These are phyloP conservation scores for Sclerotinia minor DNA, from an alignment of 2,329 filamentous ascomycete genomes.

Conservation along the genomic window DNA sequence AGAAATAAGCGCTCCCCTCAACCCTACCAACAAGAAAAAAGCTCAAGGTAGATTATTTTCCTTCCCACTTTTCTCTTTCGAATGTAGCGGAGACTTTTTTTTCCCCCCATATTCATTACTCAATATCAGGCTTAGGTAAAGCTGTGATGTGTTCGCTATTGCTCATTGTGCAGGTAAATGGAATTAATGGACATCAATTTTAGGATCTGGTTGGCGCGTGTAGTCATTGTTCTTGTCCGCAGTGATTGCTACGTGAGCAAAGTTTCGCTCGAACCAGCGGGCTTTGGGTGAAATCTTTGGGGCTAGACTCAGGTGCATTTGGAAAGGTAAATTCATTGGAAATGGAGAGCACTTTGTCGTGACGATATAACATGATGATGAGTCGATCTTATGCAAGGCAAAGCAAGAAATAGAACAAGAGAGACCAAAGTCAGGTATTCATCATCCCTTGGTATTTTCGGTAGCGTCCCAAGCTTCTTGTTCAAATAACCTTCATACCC, in stretches of 20 bases:
- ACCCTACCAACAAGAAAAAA: too few relatives aligned
- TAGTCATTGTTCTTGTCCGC: not conserved
- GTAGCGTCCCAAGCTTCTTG: slow-evolving; percentile 51
- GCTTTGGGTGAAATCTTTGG: not conserved
- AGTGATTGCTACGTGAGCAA: not conserved
- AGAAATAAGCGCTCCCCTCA: slow-evolving; percentile 40
- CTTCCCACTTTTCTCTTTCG: slow-evolving; percentile 24
- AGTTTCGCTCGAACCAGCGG: not conserved
- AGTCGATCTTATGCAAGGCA: too few relatives aligned
- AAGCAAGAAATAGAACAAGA: not conserved
- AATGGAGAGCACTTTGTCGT: not conserved
- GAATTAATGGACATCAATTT: not conserved
- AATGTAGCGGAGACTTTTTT: slow-evolving; percentile 26
- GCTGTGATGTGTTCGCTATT: not conserved
- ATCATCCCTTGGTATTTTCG: slow-evolving; percentile 52
- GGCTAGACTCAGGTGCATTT: not conserved
- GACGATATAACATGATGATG: not conserved
- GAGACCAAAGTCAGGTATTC: slow-evolving; percentile 54
- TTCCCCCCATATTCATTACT: slow-evolving; percentile 25
- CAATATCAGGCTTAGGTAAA: not conserved
- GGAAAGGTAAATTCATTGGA: not conserved
- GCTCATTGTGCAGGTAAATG: not conserved
- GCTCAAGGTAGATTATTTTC: too few relatives aligned
- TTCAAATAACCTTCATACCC: slow-evolving; percentile 59
- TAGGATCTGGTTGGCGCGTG: not conserved